A percentile compares a stretch with the other conserved stretches of the same genome.
Evolutionary conservation across 352 stramenopile species (phyloP).

Genomic region (Elongisporangium undulatum): DNA sequence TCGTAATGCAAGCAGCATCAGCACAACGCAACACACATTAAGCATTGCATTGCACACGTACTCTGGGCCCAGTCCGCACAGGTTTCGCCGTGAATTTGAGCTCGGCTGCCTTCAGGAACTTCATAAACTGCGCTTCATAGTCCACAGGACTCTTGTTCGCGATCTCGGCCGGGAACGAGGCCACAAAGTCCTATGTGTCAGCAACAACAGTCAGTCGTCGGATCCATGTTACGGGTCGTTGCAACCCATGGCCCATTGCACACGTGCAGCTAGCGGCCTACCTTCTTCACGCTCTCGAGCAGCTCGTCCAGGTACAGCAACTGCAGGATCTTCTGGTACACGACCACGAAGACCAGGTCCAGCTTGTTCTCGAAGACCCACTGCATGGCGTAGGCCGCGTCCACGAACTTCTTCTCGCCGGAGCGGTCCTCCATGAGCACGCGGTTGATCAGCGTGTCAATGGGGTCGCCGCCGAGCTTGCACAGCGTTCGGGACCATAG

Average conservation of each 20-base stretch:
- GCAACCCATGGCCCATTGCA: too few species aligned
- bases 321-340: slow-evolving; percentile 91
- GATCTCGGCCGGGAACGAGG: slow-evolving; percentile 73
- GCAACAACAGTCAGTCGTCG: neutral
- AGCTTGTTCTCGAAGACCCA: slow-evolving; percentile 92
- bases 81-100: slow-evolving; percentile 64
- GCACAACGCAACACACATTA: neutral
- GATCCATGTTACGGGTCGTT: too few species aligned
- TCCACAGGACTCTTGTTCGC: slow-evolving; percentile 59
- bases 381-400: slow-evolving; percentile 86
- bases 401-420: slow-evolving; percentile 82
- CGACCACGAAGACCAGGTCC: slow-evolving; percentile 89
- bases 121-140: slow-evolving; percentile 80
- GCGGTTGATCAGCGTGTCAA: slow-evolving; percentile 86
- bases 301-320: slow-evolving; percentile 91
- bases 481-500: slow-evolving; percentile 88
- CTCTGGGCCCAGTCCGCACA: slow-evolving; percentile 46
- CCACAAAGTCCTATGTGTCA: slow-evolving; percentile 48
- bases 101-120: slow-evolving; percentile 73
- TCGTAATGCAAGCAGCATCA: neutral
- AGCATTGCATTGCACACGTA: slow-evolving; percentile 11
- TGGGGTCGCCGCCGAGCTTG: slow-evolving; percentile 80
- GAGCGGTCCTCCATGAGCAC: slow-evolving; percentile 89
- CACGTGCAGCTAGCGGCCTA: too few species aligned
- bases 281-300: slow-evolving; percentile 82